phyloP scores from a whole-genome alignment of 768 basidiomycete species.

The Suillus ampliporus region DNA sequence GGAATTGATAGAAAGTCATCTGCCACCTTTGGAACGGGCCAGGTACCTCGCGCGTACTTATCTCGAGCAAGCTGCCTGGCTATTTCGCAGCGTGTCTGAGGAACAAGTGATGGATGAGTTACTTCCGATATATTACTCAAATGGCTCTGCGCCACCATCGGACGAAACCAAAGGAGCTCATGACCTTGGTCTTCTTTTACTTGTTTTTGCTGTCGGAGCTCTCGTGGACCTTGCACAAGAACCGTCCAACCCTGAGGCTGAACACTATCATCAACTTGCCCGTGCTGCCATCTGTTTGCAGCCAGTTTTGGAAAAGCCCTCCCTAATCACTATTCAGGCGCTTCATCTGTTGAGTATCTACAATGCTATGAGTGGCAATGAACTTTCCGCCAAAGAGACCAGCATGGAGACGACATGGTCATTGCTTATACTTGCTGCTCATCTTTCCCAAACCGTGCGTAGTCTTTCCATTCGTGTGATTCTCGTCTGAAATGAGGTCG shows the following conservation, averaged over 20 bases:
- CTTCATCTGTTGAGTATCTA: conserved; percentile 73
- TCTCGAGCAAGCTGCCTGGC: conserved; percentile 54
- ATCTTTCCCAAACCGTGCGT: conserved; percentile 68
- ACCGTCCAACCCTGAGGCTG: conserved; percentile 47
- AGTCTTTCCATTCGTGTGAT: conserved; percentile 11
- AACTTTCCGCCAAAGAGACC: conserved; percentile 58
- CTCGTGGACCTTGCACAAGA: conserved; percentile 44
- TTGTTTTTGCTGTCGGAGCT: conserved; percentile 58
- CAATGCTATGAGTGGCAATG: conserved; percentile 71
- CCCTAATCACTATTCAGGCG: conserved; percentile 71
- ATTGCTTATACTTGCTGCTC: conserved; percentile 64
- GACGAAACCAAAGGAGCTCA: conserved; percentile 52
- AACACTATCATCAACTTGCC: conserved; percentile 71
- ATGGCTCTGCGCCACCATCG: conserved; percentile 20
- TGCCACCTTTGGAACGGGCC: conserved; percentile 60
- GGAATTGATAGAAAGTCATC: conserved; percentile 55
- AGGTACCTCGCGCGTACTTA: conserved; percentile 50
- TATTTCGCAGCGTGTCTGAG: conserved; percentile 53
- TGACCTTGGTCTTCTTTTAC: conserved; percentile 54
- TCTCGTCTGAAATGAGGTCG: conserved; percentile 21
- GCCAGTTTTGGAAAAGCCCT: conserved; percentile 73
- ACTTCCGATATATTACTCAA: conserved; percentile 47
- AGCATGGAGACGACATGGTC: conserved; percentile 79
- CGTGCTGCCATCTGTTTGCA: conserved; percentile 69
- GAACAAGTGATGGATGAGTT: conserved; percentile 52